Base-by-base conservation (phyloP, 2,329 filamentous ascomycete genomes). In the Nigrospora osmanthi region DNA sequence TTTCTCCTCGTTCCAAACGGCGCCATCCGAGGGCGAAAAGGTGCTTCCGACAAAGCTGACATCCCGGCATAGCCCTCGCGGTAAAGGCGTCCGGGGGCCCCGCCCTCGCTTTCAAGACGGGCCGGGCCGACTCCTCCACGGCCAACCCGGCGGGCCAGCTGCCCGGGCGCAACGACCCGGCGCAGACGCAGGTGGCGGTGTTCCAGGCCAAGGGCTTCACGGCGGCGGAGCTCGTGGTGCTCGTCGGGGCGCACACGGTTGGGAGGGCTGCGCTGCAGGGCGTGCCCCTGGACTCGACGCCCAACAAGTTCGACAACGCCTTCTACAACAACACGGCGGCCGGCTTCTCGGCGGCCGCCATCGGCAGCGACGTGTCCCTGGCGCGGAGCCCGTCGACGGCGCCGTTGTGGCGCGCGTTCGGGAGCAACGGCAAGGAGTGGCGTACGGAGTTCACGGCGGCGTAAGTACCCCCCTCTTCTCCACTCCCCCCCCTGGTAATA, bases 231-330 rank as follows among this genome's bases (percentile, higher is more conserved):
- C 66, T 80, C 4, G 69, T 73, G 2, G 75, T 76, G 1, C 68
- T 80, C 1, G 52, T 80, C 3, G 76, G 77, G 43, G 75, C 76
- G 0, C 76, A 80, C 56, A 69, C 69, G 3, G 62, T 68, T 9
- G 67, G 70, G 9, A 67, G 63, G 0, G 38, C 51, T 6, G 23
- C 5, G 23, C 58, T 64, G n/a, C 57, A 61, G 11, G 66, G 63
- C 40, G 56, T 58, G 6, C 52, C 70, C 0, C 67, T 74, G 47
- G 74, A 78, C 52, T 62, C 64, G 6, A 76, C 74, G 0, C 70
- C 69, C 0, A 67, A 64, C 13, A 57, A 69, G 0, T 78, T 72
- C 72, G 75, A 79, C 48, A 67, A 67, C 1, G 55, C 60, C 9
- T 79, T 70, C 54, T 79, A 76, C 55, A 50, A 57, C n/a, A 56